Evolutionary conservation across 2,329 filamentous ascomycete genomes (phyloP).

Genomic region (Xylaria sp.): DNA sequence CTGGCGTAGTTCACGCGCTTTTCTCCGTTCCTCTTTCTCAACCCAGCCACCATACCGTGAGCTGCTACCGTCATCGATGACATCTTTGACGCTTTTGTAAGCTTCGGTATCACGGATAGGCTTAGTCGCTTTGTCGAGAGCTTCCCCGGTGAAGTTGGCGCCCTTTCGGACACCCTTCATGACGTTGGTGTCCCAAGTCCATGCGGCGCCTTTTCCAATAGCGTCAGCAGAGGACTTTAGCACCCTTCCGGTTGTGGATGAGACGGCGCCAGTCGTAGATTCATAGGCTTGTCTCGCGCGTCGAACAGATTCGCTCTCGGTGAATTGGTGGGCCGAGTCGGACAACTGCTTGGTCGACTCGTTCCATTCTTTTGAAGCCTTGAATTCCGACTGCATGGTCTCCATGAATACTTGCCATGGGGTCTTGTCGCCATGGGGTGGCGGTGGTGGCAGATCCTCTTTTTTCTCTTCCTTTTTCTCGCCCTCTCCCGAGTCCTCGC

Average conservation of each 20-base stretch:
- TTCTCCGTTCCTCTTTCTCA: slow-evolving; percentile 92
- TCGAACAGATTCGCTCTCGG: slow-evolving; percentile 90
- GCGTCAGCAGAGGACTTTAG: slow-evolving; percentile 87
- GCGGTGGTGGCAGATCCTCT: slow-evolving; percentile 81
- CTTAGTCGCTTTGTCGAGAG: slow-evolving; percentile 92
- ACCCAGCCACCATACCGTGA: slow-evolving; percentile 96
- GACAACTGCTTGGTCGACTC: slow-evolving; percentile 96
- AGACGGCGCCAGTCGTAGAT: slow-evolving; percentile 84
- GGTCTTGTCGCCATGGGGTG: slow-evolving; percentile 97
- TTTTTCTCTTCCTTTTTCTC: slow-evolving; percentile 70
- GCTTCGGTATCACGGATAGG: slow-evolving; percentile 95
- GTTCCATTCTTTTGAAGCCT: slow-evolving; percentile 98
- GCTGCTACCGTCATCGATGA: slow-evolving; percentile 96
- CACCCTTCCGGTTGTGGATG: slow-evolving; percentile 80
- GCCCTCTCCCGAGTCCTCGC: slow-evolving; percentile 58
- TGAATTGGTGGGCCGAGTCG: slow-evolving; percentile 88
- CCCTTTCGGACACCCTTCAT: slow-evolving; percentile 91
- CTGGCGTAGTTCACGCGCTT: slow-evolving; percentile 79
- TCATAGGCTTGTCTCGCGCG: slow-evolving; percentile 87
- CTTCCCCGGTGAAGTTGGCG: slow-evolving; percentile 85
- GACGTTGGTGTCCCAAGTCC: slow-evolving; percentile 96
- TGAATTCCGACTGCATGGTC: slow-evolving; percentile 93
- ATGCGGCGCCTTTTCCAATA: slow-evolving; percentile 89
- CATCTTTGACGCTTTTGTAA: slow-evolving; percentile 93
- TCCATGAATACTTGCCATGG: slow-evolving; percentile 99